Conservation (phyloP, 2,329 filamentous ascomycete species). For the Stachybotrys chlorohalonatus region DNA sequence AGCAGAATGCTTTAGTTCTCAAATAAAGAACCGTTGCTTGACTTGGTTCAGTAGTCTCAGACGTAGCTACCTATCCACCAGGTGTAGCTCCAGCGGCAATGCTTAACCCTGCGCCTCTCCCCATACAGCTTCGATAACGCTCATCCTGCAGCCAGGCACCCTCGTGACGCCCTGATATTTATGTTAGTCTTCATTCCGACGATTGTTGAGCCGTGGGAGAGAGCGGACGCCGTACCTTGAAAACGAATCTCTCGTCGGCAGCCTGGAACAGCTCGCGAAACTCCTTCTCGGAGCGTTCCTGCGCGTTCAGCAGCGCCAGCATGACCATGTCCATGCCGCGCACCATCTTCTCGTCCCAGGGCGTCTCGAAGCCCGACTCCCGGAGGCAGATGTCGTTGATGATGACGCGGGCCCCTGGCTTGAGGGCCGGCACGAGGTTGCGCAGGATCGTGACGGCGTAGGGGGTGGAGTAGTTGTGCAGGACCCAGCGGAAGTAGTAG, state of each 20-base stretch:
- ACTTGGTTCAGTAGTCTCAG: too few species aligned
- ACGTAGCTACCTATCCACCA: too few species aligned
- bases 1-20: too few species aligned
- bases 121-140: slow-evolving; percentile 40
- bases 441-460: slow-evolving; percentile 39
- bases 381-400: slow-evolving; percentile 37
- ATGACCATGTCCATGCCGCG: slow-evolving; percentile 43
- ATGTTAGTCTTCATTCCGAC: slow-evolving; percentile 3
- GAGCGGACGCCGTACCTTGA: slow-evolving; percentile 21
- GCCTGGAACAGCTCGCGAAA: slow-evolving; percentile 34
- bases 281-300: slow-evolving; percentile 38
- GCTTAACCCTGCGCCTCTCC: neutral
- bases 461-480: slow-evolving; percentile 52
- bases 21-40: too few species aligned
- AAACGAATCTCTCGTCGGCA: slow-evolving; percentile 32
- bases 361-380: slow-evolving; percentile 25
- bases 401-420: slow-evolving; percentile 40
- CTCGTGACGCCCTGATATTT: slow-evolving; percentile 27
- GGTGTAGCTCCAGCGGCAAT: neutral
- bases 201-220: neutral
- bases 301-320: slow-evolving; percentile 40
- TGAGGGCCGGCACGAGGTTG: slow-evolving; percentile 43
- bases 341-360: slow-evolving; percentile 38
- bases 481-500: slow-evolving; percentile 50
- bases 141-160: slow-evolving; percentile 34